Percentiles rank a stretch among this genome's conserved stretches.
phyloP scores from a whole-genome alignment of 441 rosid genomes.

The Viola pubescens region DNA sequence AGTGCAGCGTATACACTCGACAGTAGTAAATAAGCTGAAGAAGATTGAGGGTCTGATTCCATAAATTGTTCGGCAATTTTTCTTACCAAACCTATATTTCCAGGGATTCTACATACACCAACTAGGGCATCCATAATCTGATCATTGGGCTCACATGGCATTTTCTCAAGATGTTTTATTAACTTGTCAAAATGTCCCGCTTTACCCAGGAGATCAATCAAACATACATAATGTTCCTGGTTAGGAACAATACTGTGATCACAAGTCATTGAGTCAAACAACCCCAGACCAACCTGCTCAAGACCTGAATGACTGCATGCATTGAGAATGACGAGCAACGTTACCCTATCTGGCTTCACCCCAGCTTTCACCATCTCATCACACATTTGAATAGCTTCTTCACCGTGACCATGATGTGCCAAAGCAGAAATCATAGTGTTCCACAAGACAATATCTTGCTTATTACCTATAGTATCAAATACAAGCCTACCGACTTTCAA shows the following conservation, averaged over 20 bases:
- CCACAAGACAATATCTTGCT: conserved; percentile 54
- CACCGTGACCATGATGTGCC: conserved; percentile 54
- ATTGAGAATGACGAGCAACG: conserved; percentile 56
- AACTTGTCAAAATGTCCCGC: conserved; percentile 59
- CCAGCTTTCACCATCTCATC: conserved; percentile 39
- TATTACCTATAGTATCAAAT: conserved; percentile 37
- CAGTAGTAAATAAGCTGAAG: conserved; percentile 57
- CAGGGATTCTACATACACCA: conserved; percentile 60
- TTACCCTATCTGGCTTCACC: conserved; percentile 48
- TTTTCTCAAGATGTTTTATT: conserved; percentile 35
- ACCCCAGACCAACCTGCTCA: conserved; percentile 39
- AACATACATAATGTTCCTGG: conserved; percentile 66
- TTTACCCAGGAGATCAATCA: conserved; percentile 62
- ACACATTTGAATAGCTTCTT: conserved; percentile 53
- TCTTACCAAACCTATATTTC: conserved; percentile 50
- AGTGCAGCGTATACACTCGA: conserved; percentile 58
- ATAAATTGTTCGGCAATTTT: conserved; percentile 55
- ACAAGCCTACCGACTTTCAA: conserved; percentile 38
- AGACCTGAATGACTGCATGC: conserved; percentile 67
- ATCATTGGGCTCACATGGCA: conserved; percentile 45
- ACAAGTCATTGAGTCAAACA: conserved; percentile 32
- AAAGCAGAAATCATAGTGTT: conserved; percentile 55
- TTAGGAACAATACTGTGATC: conserved; percentile 35
- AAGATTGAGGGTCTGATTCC: conserved; percentile 48
- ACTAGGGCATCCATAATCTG: conserved; percentile 64